Evolutionary conservation across 768 basidiomycete genomes (phyloP).

Genomic region (Suillus americanus): DNA sequence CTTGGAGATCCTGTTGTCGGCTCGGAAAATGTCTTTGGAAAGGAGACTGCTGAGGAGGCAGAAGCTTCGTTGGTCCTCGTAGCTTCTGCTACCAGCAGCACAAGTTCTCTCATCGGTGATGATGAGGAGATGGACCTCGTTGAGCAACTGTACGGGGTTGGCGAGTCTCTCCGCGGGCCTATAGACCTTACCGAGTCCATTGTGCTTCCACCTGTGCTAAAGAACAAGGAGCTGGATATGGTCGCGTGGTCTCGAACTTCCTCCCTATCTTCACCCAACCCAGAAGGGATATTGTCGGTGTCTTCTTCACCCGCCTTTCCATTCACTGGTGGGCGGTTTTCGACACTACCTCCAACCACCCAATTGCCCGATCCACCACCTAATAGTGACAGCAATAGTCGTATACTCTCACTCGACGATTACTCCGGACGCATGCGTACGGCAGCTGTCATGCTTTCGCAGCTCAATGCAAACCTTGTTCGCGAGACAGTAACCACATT

Average conservation of each 20-base stretch:
- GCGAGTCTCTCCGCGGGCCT: slow-evolving; percentile 67
- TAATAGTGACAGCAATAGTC: slow-evolving; percentile 6
- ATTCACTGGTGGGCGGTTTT: slow-evolving; percentile 9
- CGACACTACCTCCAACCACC: slow-evolving; percentile 4
- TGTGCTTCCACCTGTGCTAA: slow-evolving; percentile 76
- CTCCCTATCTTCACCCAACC: slow-evolving; percentile 46
- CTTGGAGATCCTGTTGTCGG: slow-evolving; percentile 25
- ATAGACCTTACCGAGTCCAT: slow-evolving; percentile 86
- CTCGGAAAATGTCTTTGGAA: slow-evolving; percentile 32
- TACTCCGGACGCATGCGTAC: slow-evolving; percentile 99
- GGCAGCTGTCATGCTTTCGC: slow-evolving; percentile 97
- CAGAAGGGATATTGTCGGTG: slow-evolving; percentile 36
- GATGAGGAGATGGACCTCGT: slow-evolving; percentile 96
- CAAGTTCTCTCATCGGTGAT: slow-evolving; percentile 32
- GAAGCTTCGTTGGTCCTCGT: slow-evolving; percentile 16
- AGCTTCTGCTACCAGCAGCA: slow-evolving; percentile 22
- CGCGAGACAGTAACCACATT: slow-evolving; percentile 46
- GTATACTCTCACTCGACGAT: slow-evolving; percentile 80
- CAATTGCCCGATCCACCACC: slow-evolving; percentile 4
- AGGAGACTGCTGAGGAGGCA: slow-evolving; percentile 28
- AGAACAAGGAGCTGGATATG: slow-evolving; percentile 88
- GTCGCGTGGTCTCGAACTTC: slow-evolving; percentile 71
- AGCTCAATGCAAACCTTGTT: slow-evolving; percentile 81
- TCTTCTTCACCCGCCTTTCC: slow-evolving; percentile 11
- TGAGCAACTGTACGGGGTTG: slow-evolving; percentile 89